phyloP scores from a whole-genome alignment of 148 eudicot species.

The Amaranthus hypochondriacus region DNA sequence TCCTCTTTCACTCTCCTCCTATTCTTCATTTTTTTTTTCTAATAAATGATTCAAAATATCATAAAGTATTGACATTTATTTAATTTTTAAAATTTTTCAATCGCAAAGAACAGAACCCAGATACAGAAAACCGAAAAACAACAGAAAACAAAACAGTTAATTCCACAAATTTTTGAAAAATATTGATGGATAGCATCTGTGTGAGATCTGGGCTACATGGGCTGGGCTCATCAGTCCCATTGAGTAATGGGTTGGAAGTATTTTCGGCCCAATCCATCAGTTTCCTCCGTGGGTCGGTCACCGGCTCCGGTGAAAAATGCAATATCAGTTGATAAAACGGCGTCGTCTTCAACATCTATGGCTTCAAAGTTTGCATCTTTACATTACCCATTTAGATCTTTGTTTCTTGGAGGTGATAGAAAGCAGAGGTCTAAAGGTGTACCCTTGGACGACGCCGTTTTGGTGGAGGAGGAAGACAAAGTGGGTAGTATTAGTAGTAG shows the following conservation, averaged over 20 bases:
- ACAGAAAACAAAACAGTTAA: neutral
- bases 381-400: conserved; percentile 60
- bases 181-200: conserved; percentile 58
- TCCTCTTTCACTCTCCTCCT: neutral
- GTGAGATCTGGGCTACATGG: conserved; percentile 57
- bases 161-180: neutral
- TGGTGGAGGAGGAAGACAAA: conserved; percentile 36
- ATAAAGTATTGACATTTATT: neutral
- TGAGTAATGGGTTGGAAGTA: conserved; percentile 27
- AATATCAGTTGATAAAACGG: conserved; percentile 29
- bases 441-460: conserved; percentile 51
- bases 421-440: conserved; percentile 33
- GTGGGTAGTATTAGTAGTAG: conserved; percentile 1
- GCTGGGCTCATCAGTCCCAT: conserved; percentile 34
- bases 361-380: conserved; percentile 50
- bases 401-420: conserved; percentile 36
- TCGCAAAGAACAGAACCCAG: neutral
- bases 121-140: too few relatives aligned
- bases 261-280: conserved; percentile 31
- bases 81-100: neutral
- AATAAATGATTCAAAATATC: neutral
- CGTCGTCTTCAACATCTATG: conserved; percentile 12
- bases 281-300: conserved; percentile 30
- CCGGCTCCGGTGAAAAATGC: conserved; percentile 23
- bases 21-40: neutral